Evolutionary conservation across 2,329 filamentous ascomycete species (phyloP).

Genomic region (Aciculosporium take): DNA sequence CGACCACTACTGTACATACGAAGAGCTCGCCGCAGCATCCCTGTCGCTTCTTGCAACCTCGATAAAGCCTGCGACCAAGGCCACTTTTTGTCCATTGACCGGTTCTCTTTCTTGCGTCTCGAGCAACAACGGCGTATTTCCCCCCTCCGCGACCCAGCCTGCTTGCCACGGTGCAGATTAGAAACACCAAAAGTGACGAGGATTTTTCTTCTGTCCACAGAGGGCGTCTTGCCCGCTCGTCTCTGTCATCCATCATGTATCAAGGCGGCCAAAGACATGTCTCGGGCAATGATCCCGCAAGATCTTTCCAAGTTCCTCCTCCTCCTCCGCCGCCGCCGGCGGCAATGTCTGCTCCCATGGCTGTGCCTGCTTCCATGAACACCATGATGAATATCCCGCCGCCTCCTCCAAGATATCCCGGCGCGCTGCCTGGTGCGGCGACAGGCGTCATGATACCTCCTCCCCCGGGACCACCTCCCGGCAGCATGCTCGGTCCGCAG

Average conservation of each 20-base stretch:
- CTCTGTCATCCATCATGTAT: constrained; percentile 32
- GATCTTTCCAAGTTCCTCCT: constrained; percentile 41
- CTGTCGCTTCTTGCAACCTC: constrained; percentile 1
- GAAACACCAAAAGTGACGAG: background rate
- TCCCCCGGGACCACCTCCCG: constrained; percentile 40
- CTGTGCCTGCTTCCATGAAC: constrained; percentile 25
- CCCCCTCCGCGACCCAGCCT: background rate
- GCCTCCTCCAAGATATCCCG: constrained; percentile 39
- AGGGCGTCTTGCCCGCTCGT: constrained; percentile 2
- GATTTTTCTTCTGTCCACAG: background rate
- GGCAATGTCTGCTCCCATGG: constrained; percentile 37
- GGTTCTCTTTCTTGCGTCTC: background rate
- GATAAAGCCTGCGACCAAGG: background rate
- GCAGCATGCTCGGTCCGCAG: constrained; percentile 23
- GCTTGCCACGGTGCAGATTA: background rate
- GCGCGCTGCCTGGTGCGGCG: constrained; percentile 23
- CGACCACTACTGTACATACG: background rate
- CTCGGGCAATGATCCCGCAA: constrained; percentile 31
- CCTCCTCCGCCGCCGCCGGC: constrained; percentile 44
- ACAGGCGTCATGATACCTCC: constrained; percentile 35
- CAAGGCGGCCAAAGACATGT: constrained; percentile 36
- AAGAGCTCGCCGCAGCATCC: constrained; percentile 4
- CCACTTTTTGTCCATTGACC: background rate
- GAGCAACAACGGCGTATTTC: background rate
- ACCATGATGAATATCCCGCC: constrained; percentile 38